A percentile compares a stretch with the other conserved stretches of the same genome.
These are phyloP conservation scores for Penicillium sp. DNA, from an alignment of 2,329 filamentous ascomycete genomes.

Conservation along the genomic window DNA sequence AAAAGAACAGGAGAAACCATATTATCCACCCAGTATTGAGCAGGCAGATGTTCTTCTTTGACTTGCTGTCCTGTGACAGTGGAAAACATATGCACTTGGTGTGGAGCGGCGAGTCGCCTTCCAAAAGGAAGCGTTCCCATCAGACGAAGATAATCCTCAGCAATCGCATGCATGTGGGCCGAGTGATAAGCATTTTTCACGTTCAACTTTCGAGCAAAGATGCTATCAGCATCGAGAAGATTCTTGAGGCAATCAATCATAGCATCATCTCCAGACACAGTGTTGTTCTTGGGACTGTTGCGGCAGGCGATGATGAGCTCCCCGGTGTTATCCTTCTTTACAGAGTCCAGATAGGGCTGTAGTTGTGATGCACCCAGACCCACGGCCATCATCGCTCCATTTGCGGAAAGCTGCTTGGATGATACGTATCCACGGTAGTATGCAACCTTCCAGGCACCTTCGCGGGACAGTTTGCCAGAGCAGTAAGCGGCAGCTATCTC, in stretches of 20 bases:
- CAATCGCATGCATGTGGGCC: constrained; percentile 26
- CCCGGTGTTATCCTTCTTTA: constrained; percentile 10
- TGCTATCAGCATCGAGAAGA: constrained; percentile 19
- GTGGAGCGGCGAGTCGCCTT: constrained; percentile 9
- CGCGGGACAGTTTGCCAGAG: constrained; percentile 35
- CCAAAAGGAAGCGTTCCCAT: constrained; percentile 21
- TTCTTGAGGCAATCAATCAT: constrained; percentile 26
- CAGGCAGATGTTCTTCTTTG: constrained; percentile 9
- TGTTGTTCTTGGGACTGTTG: constrained; percentile 31
- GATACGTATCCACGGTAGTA: constrained; percentile 31
- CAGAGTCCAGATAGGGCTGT: constrained; percentile 18
- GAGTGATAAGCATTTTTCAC: constrained; percentile 36
- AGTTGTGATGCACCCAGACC: constrained; percentile 19
- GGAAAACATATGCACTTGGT: constrained; percentile 24
- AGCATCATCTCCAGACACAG: constrained; percentile 27
- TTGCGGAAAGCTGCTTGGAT: constrained; percentile 17
- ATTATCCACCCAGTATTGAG: constrained; percentile 34
- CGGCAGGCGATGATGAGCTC: constrained; percentile 28
- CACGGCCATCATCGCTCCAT: constrained; percentile 32
- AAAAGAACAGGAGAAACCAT: constrained; percentile 34
- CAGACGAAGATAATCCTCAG: constrained; percentile 24
- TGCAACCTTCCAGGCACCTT: constrained; percentile 29
- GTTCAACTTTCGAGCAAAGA: constrained; percentile 31
- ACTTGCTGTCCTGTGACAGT: constrained; percentile 26
- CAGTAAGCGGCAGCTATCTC: constrained; percentile 49